A percentile compares a stretch with the other conserved stretches of the same genome.
phyloP scores from a whole-genome alignment of 1,284 basidiomycete species.

The Malassezia nana region DNA sequence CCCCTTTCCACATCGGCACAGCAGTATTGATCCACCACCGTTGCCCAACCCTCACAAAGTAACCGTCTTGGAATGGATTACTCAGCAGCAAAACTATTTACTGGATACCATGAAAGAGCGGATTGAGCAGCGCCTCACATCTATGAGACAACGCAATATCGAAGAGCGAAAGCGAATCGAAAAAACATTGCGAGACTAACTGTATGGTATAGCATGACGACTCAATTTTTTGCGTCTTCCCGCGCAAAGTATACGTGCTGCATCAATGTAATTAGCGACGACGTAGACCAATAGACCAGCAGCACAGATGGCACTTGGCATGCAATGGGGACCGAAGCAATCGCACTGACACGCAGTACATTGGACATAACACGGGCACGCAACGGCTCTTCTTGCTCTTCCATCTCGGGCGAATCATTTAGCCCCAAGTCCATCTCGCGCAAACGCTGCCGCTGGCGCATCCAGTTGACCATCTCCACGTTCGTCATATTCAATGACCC shows the following conservation, averaged over 20 bases:
- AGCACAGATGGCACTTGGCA: constrained; percentile 61
- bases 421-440: constrained; percentile 17
- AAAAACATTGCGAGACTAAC: constrained; percentile 10
- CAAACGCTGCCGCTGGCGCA: constrained; percentile 19
- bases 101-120: constrained; percentile 17
- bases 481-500: constrained; percentile 38
- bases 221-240: neutral
- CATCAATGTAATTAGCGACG: constrained; percentile 65
- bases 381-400: constrained; percentile 21
- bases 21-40: neutral
- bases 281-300: constrained; percentile 72
- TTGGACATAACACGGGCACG: constrained; percentile 56
- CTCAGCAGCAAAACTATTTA: constrained; percentile 13
- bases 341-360: constrained; percentile 57
- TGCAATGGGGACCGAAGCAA: constrained; percentile 66
- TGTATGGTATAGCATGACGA: neutral
- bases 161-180: constrained; percentile 11
- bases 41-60: constrained; percentile 9
- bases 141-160: constrained; percentile 4
- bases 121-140: constrained; percentile 3
- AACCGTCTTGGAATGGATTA: constrained; percentile 16
- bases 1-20: constrained; percentile 14
- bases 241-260: constrained; percentile 62
- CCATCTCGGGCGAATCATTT: constrained; percentile 6
- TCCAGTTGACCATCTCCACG: constrained; percentile 36